Percentiles rank a stretch among this genome's conserved stretches.
Evolutionary conservation across 1,284 basidiomycete species (phyloP).

Genomic region (Irpex sp.): DNA sequence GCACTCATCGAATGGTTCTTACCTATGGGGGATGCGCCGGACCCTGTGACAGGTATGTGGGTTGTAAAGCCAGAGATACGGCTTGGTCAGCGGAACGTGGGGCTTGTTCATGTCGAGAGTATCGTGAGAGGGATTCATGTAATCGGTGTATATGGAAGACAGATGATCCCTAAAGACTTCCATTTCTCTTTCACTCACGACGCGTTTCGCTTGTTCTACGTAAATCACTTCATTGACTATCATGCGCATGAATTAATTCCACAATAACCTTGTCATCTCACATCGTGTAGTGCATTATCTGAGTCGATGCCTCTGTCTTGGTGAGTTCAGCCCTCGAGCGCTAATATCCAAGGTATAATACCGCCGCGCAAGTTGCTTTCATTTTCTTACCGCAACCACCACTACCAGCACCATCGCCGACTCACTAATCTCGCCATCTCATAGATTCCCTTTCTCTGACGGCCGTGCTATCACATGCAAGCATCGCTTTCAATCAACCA

Average conservation of each 20-base stretch:
- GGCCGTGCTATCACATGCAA: too few species aligned
- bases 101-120: conserved; percentile 3
- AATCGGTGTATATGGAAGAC: not conserved
- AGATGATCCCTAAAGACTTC: conserved; percentile 3
- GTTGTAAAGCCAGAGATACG: conserved; percentile 22
- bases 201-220: conserved; percentile 10
- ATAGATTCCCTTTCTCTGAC: too few species aligned
- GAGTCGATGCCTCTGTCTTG: not conserved
- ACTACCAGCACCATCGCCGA: too few species aligned
- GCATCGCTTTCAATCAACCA: too few species aligned
- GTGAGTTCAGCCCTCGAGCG: not conserved
- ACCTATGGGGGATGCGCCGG: conserved; percentile 16
- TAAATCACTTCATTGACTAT: conserved; percentile 14
- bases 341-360: too few species aligned
- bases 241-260: conserved; percentile 5
- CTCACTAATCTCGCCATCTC: too few species aligned
- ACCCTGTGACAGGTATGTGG: conserved; percentile 30
- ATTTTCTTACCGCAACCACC: too few species aligned
- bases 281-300: too few species aligned
- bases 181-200: conserved; percentile 1
- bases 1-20: conserved; percentile 29
- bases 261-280: not conserved
- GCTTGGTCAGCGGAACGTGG: not conserved
- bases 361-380: too few species aligned
- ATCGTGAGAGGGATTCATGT: conserved; percentile 8